phyloP scores from a whole-genome alignment of 176 grass and related monocot genomes.

The Phyllostachys edulis region DNA sequence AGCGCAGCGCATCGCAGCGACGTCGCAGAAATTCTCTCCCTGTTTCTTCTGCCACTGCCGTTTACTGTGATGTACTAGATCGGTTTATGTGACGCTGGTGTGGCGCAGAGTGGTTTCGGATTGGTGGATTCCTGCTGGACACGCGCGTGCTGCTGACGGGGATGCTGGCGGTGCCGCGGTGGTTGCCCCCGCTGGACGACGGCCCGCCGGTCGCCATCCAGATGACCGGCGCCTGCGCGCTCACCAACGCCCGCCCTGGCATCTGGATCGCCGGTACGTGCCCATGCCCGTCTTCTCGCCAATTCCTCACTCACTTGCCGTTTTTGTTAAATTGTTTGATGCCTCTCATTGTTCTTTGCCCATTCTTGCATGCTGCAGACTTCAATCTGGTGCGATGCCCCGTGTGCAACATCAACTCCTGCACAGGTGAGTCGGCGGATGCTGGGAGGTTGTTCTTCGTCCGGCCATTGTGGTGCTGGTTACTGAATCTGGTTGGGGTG shows the following conservation, averaged over 20 bases:
- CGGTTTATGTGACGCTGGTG: neutral
- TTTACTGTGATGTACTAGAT: neutral
- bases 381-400: slow-evolving; percentile 75
- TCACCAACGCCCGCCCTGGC: slow-evolving; percentile 55
- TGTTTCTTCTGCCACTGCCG: neutral
- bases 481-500: slow-evolving; percentile 28
- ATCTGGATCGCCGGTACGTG: slow-evolving; percentile 87
- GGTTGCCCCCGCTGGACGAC: slow-evolving; percentile 29
- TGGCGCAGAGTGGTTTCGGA: slow-evolving; percentile 63
- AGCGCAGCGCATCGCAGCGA: slow-evolving; percentile 6
- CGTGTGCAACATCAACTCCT: slow-evolving; percentile 59
- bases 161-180: slow-evolving; percentile 51
- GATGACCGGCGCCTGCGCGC: slow-evolving; percentile 54
- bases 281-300: neutral
- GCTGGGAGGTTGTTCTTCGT: neutral
- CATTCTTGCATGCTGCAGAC: slow-evolving; percentile 53
- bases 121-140: slow-evolving; percentile 75
- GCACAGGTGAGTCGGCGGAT: slow-evolving; percentile 49
- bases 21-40: neutral
- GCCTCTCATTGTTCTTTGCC: slow-evolving; percentile 4
- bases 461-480: neutral
- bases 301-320: neutral
- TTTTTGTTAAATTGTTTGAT: neutral
- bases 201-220: slow-evolving; percentile 34
- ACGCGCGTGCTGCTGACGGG: slow-evolving; percentile 57